A percentile compares a stretch with the other conserved stretches of the same genome.
Evolutionary conservation across 768 basidiomycete genomes (phyloP).

Genomic region (Lactarius psammicola): DNA sequence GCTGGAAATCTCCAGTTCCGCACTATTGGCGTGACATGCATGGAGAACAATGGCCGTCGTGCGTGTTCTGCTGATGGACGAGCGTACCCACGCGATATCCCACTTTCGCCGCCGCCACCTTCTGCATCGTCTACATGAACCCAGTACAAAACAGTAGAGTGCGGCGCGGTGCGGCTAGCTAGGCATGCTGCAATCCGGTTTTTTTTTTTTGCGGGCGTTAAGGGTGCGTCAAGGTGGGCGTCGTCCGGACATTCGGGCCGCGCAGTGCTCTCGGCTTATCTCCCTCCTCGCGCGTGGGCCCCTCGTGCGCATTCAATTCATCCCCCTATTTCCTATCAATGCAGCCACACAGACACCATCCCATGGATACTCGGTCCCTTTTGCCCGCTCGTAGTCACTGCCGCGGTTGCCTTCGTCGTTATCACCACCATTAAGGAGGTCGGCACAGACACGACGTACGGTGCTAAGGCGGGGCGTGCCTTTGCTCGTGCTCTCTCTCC

Average conservation of each 20-base stretch:
- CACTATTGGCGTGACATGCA: not conserved
- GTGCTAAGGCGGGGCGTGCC: slow-evolving; percentile 38
- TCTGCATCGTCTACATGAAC: slow-evolving; percentile 43
- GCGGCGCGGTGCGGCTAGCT: slow-evolving; percentile 32
- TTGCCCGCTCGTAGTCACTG: not conserved
- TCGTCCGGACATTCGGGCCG: not conserved
- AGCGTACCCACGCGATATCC: slow-evolving; percentile 38
- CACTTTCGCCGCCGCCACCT: slow-evolving; percentile 38
- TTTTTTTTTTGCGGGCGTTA: not conserved
- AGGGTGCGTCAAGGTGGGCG: no score
- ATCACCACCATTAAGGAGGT: not conserved
- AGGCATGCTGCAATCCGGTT: no score
- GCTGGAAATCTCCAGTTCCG: not conserved
- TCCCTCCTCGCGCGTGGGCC: slow-evolving; percentile 38
- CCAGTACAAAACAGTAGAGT: slow-evolving; percentile 40
- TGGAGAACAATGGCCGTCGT: not conserved
- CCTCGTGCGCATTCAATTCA: no score
- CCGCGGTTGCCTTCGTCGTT: no score
- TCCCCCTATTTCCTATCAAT: not conserved
- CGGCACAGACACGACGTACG: slow-evolving; percentile 8
- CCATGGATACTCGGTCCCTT: not conserved
- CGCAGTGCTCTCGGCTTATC: slow-evolving; percentile 27
- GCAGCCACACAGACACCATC: not conserved
- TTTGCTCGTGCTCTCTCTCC: not conserved
- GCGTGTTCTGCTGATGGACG: no score